phyloP scores from a whole-genome alignment of 202 grass and related monocot genomes.

The Schoenoplectus triqueter region DNA sequence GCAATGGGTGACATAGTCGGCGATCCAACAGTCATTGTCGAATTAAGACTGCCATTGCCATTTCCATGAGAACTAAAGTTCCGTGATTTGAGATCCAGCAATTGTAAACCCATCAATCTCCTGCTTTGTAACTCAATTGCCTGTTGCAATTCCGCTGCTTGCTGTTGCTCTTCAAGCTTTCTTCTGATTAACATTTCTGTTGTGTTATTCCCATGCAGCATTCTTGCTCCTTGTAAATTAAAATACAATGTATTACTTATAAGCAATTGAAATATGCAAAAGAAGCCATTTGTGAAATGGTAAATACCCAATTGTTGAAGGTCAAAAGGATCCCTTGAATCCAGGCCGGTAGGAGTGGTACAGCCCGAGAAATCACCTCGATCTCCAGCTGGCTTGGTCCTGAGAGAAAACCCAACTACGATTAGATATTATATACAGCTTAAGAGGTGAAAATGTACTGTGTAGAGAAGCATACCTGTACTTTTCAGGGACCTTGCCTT shows the following conservation, averaged over 20 bases:
- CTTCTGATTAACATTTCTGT: conserved; percentile 67
- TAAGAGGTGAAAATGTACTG: conserved; percentile 4
- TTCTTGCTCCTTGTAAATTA: conserved; percentile 54
- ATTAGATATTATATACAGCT: conserved; percentile 9
- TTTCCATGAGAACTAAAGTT: conserved; percentile 28
- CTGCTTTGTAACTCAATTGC: conserved; percentile 81
- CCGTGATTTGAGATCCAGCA: conserved; percentile 66
- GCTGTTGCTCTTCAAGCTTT: conserved; percentile 85
- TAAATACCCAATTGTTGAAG: conserved; percentile 71
- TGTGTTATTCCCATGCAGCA: conserved; percentile 60
- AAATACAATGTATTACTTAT: conserved; percentile 19
- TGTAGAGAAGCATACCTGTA: conserved; percentile 57
- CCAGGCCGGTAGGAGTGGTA: conserved; percentile 60
- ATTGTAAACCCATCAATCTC: conserved; percentile 66
- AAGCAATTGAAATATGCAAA: not conserved
- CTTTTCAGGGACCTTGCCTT: conserved; percentile 97
- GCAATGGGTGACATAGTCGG: conserved; percentile 32
- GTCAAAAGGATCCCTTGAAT: conserved; percentile 70
- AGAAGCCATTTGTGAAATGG: not conserved
- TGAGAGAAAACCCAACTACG: conserved; percentile 42
- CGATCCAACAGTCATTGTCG: conserved; percentile 32
- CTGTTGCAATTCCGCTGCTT: conserved; percentile 73
- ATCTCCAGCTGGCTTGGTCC: conserved; percentile 73
- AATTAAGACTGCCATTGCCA: conserved; percentile 26
- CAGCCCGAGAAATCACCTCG: conserved; percentile 74